Evolutionary conservation across 1,284 basidiomycete species (phyloP), one percentile per base, ranked within the genome.

Genomic region (Austroboletus rostrupii): DNA sequence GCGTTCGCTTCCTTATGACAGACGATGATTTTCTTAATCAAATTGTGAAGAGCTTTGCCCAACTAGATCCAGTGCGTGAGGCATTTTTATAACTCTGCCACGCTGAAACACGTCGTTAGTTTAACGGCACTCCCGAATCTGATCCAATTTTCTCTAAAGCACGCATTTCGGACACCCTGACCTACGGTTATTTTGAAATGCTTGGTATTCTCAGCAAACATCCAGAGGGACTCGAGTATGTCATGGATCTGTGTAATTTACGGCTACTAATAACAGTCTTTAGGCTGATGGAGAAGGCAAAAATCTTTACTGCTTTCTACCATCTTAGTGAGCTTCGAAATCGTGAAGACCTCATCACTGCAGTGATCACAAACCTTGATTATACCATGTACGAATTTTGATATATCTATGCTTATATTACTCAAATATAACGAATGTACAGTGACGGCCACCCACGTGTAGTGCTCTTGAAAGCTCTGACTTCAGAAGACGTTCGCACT

Each of bases 131-230:
- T 12, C 79, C 82, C 0, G 80, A 80, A 49, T 77, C 81, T 5
- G 89, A 95, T 59, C 85, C 90, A 0, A 79, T 98, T 46, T 92
- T 99, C 60, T 93, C 94, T 4, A 88, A 87, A 62, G 80, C 83
- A 57, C 79, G 92, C 12, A 79, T 98, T 51, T 78, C 87, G 43
- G 85, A 87, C 33, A 96, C 93, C 0, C 70, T 99, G 53, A 90
- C 92, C 0, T 88, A 82, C 59, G 96, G 95, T 0, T 99, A 99
- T 68, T 85, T 99, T 56, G 94, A 97, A 64, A 94, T 99, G 87
- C 77, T 99, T 2, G 95, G 95, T 3, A 86, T 84, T 1, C 73
- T 99, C 38, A 96, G 91, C 69, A 91, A 87, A 61, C 81, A 87
- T 53, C 79, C 83, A 28, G 91, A 97, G 47, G 97, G 97, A 13